Evolutionary conservation across 495 filamentous ascomycete species (phyloP).

Genomic region (Podospora didyma): DNA sequence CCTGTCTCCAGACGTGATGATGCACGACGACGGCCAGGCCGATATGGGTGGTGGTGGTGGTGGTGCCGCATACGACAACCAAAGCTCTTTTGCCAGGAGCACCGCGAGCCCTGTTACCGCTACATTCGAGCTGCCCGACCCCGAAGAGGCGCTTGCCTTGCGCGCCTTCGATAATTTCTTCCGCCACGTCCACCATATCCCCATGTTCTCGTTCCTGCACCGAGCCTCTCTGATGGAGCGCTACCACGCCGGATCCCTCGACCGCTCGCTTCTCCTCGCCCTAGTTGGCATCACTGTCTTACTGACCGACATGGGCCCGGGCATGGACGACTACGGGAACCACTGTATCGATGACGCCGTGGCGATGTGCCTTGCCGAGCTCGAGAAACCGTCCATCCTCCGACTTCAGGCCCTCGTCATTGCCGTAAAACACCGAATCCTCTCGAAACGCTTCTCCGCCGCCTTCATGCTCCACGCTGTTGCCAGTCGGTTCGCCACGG

Average conservation of each 20-base stretch:
- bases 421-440: constrained; percentile 45
- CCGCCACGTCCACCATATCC: constrained; percentile 47
- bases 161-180: constrained; percentile 47
- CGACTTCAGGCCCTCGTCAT: constrained; percentile 47
- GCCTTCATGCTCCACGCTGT: constrained; percentile 47
- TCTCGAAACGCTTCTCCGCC: constrained; percentile 40
- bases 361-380: constrained; percentile 35
- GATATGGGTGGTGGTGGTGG: constrained; percentile 5
- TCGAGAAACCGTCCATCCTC: constrained; percentile 43
- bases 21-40: constrained; percentile 9
- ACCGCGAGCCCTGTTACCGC: constrained; percentile 17
- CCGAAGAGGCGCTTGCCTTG: constrained; percentile 37
- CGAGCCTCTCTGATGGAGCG: constrained; percentile 49
- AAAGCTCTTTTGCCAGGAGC: constrained; percentile 16
- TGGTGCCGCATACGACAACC: constrained; percentile 12
- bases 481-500: constrained; percentile 45
- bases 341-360: constrained; percentile 46
- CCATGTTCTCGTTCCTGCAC: constrained; percentile 47
- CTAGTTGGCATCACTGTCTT: constrained; percentile 45
- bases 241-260: constrained; percentile 45
- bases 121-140: constrained; percentile 18
- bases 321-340: constrained; percentile 38
- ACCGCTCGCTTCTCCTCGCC: constrained; percentile 42
- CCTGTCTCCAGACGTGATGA: constrained; percentile 1
- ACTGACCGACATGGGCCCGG: constrained; percentile 41